Percentiles rank a stretch among this genome's conserved stretches.
These are phyloP conservation scores for Bipolaris cookei DNA, from an alignment of 2,329 filamentous ascomycete species.

Conservation along the genomic window DNA sequence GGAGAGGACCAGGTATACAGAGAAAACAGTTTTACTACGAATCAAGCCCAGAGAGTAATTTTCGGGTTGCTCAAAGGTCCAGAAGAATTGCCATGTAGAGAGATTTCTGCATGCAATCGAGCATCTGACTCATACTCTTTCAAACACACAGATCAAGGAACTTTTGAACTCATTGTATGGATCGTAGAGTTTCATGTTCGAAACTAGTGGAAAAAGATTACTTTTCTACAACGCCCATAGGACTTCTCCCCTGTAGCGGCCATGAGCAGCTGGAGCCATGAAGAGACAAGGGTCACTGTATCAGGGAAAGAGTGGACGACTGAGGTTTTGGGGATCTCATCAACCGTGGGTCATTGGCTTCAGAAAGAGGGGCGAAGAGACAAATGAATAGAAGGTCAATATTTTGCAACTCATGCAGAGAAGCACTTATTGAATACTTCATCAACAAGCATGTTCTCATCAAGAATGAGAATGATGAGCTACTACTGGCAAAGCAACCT, in stretches of 20 bases:
- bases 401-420: background rate
- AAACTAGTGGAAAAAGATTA: background rate
- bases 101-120: background rate
- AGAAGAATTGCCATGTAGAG: no score
- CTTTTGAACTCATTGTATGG: no score
- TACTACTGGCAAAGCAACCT: no score
- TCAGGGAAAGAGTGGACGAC: no score
- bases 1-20: no score
- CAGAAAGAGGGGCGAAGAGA: background rate
- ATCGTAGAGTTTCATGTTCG: background rate
- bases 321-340: background rate
- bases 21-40: no score
- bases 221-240: background rate
- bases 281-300: background rate
- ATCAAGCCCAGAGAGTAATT: background rate
- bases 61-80: no score
- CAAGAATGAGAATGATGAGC: no score
- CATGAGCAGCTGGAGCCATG: background rate
- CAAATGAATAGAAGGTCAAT: background rate
- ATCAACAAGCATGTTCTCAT: slow-evolving; percentile 64
- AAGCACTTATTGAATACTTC: slow-evolving; percentile 33
- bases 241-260: background rate
- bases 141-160: no score
- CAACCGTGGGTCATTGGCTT: background rate
- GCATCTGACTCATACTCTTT: no score